These are phyloP conservation scores for Tilletia indica DNA, from an alignment of 1,284 basidiomycete species.

Conservation along the genomic window DNA sequence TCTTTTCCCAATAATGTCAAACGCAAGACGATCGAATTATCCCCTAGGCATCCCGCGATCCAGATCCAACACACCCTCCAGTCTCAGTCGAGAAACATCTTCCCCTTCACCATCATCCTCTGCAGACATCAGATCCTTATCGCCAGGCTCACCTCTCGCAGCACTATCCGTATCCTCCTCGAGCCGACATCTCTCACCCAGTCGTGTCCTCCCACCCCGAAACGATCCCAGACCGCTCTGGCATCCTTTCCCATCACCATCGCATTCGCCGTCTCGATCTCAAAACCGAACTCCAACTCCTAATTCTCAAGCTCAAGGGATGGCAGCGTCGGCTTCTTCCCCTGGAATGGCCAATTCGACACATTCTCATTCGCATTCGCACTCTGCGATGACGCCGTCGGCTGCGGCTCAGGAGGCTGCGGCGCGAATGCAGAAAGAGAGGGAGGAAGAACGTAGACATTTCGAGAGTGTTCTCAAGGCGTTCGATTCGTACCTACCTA, in stretches of 20 bases:
- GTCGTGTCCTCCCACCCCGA: background rate
- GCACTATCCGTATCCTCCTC: too few relatives aligned
- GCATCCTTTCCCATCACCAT: background rate
- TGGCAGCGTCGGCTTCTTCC: too few relatives aligned
- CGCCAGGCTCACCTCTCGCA: too few relatives aligned
- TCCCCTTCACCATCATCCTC: too few relatives aligned
- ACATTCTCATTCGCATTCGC: too few relatives aligned
- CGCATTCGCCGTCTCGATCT: background rate
- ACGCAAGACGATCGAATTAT: background rate
- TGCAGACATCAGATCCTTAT: too few relatives aligned
- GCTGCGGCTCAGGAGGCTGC: too few relatives aligned
- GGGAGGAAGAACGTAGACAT: conserved; percentile 38
- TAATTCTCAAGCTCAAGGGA: background rate
- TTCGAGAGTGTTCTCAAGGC: conserved; percentile 46
- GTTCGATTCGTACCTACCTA: conserved; percentile 50
- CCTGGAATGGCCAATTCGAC: too few relatives aligned
- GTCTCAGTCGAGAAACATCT: background rate
- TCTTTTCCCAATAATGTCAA: background rate
- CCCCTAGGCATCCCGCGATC: background rate
- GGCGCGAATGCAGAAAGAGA: background rate
- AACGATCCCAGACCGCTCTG: background rate
- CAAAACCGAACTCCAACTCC: background rate
- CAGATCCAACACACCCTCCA: conserved; percentile 1
- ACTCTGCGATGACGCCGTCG: too few relatives aligned
- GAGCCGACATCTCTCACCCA: background rate